Conservation (phyloP, 2,329 filamentous ascomycete genomes). For the Hypoxylon rubiginosum region DNA sequence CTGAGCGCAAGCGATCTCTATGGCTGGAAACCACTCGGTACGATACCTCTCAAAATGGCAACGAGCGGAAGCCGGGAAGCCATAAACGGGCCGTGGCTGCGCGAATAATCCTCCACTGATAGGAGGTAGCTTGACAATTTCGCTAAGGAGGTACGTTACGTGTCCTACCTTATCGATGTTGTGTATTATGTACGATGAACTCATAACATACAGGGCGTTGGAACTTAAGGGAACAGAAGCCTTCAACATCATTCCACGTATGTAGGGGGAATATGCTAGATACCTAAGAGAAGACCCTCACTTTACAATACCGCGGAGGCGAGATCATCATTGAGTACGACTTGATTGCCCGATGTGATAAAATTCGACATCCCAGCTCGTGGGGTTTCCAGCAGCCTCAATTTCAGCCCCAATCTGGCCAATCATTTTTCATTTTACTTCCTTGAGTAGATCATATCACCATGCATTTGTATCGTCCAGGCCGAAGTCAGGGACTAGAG, state of each 20-base stretch:
- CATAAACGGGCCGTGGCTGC: neutral
- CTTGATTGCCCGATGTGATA: conserved; percentile 27
- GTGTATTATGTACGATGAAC: conserved; percentile 4
- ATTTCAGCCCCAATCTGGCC: conserved; percentile 27
- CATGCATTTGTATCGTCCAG: conserved; percentile 1
- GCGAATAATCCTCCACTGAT: conserved; percentile 1
- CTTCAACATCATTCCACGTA: neutral
- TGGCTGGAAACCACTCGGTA: neutral
- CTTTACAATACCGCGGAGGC: neutral
- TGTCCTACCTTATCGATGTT: conserved; percentile 1
- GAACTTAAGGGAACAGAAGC: neutral
- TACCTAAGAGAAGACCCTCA: neutral
- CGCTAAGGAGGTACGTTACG: conserved; percentile 18
- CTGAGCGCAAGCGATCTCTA: neutral
- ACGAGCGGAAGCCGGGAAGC: neutral
- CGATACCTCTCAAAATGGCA: neutral
- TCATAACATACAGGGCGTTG: neutral
- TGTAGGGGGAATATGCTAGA: conserved; percentile 4
- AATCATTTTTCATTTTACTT: conserved; percentile 16
- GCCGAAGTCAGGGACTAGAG: neutral
- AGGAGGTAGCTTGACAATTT: conserved; percentile 8
- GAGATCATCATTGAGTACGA: conserved; percentile 13
- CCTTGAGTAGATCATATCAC: conserved; percentile 21
- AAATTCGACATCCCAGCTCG: conserved; percentile 8
- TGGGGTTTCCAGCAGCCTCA: conserved; percentile 19